Percentiles rank a stretch among this genome's conserved stretches.
phyloP scores from a whole-genome alignment of 2,329 filamentous ascomycete species.

The Catunica adiposa region DNA sequence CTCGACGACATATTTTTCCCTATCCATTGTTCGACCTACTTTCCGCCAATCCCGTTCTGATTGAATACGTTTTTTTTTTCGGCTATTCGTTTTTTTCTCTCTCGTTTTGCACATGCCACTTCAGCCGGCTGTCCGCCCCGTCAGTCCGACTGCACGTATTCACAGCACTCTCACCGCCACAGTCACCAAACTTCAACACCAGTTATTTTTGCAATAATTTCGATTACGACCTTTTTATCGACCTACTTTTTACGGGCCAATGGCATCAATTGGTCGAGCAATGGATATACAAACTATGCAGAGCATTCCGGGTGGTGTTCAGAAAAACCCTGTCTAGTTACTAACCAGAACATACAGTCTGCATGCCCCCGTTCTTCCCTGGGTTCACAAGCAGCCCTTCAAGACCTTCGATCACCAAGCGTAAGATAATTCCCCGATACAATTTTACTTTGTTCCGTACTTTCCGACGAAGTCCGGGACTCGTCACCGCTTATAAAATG shows the following conservation, averaged over 20 bases:
- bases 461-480: slow-evolving; percentile 9
- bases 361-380: slow-evolving; percentile 81
- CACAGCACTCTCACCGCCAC: not conserved
- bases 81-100: slow-evolving; percentile 6
- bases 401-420: slow-evolving; percentile 96
- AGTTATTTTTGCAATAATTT: not conserved
- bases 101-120: not conserved
- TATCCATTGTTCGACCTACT: not conserved
- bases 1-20: not conserved
- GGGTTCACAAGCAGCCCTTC: slow-evolving; percentile 80
- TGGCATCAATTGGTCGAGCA: slow-evolving; percentile 4
- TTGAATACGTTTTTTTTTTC: not conserved
- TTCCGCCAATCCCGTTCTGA: not conserved
- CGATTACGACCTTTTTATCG: not conserved
- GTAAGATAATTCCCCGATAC: slow-evolving; percentile 40
- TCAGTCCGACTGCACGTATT: not conserved
- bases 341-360: slow-evolving; percentile 42
- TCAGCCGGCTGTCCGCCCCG: slow-evolving; percentile 1
- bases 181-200: not conserved
- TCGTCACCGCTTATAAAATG: not conserved
- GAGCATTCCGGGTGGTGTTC: not conserved
- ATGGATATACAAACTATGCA: not conserved
- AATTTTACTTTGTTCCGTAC: not conserved
- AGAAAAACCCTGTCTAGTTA: slow-evolving; percentile 12
- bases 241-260: slow-evolving; percentile 1